Evolutionary conservation across 2,329 filamentous ascomycete genomes (phyloP), one percentile per base, ranked within the genome.

Genomic region (Periconia digitata): DNA sequence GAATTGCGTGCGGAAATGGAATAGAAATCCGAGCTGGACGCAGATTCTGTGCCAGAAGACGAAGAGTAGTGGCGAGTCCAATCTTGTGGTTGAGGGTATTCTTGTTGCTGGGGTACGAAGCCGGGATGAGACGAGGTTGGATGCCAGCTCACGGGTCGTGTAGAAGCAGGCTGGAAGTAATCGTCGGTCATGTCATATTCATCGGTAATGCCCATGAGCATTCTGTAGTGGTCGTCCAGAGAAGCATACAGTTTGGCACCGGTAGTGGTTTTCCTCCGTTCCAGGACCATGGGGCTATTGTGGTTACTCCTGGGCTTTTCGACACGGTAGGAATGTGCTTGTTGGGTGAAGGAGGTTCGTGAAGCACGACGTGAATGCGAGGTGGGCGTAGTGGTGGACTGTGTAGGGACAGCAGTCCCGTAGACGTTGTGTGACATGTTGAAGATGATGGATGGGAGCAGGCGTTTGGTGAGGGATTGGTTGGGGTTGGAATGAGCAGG

Each of bases 101-200:
- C 62, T 34, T 52, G 47, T 27, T 55, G 51, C 24, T 21, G 20
- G 6, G 44, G 53, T 22, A 42, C 61, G n/a, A 5, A 32, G 47
- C 70, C 65, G 54, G 75, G 66, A 27, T 67, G 69, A 49, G 81
- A 76, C 8, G 85, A 81, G 18, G 81, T 80, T 2, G 87, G 85
- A 66, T 91, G 88, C 88, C 88, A 91, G 75, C 87, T 90, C 39
- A 89, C 75, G 6, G 87, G 87, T 36, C 87, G 59, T 42, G 55
- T 58, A 27, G 46, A 23, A 24, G 17, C 38, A 21, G 59, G 52
- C 42, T 67, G 59, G 35, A 53, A 59, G 35, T 51, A 59, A 22
- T 64, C 56, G 20, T 67, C 63, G 15, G 49, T 23, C 7, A 43
- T 52, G 41, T 64, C 60, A 24, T 70, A 64, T 24, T 62, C 51